Evolutionary conservation across 306 rosid species (phyloP).

Genomic region (Mimosa bimucronata): DNA sequence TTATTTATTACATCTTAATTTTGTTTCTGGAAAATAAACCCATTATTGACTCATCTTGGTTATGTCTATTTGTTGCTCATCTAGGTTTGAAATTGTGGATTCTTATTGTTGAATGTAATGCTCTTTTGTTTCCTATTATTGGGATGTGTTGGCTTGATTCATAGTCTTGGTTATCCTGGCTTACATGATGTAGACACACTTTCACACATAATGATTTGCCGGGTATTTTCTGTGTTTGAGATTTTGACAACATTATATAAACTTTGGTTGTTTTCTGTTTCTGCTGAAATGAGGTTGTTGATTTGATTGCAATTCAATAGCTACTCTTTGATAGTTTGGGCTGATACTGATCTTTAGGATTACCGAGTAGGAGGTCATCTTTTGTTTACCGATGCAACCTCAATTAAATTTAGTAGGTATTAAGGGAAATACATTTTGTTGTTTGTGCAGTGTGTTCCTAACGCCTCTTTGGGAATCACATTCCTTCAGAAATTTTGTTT

Average conservation of each 20-base stretch:
- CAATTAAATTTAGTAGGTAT: not conserved
- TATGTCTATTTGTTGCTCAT: conserved; percentile 29
- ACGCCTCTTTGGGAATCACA: conserved; percentile 8
- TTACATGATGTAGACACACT: conserved; percentile 7
- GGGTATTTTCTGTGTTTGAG: not conserved
- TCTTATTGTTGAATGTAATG: conserved; percentile 9
- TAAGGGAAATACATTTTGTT: conserved; percentile 6
- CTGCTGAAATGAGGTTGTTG: not conserved
- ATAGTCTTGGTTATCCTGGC: conserved; percentile 29
- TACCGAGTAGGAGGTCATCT: not conserved
- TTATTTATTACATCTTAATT: conserved; percentile 5
- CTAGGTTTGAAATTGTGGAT: not conserved
- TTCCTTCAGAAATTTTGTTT: not conserved
- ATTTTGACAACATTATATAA: not conserved
- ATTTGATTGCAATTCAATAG: not conserved
- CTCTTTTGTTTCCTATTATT: not conserved
- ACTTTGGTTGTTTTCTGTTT: not conserved
- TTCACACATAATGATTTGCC: conserved; percentile 21
- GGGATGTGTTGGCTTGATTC: conserved; percentile 27
- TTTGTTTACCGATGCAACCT: not conserved
- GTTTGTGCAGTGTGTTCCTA: conserved; percentile 15
- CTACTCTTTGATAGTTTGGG: not conserved
- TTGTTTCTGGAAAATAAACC: not conserved
- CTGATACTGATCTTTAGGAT: conserved; percentile 6
- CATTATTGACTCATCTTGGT: conserved; percentile 19